Base-by-base conservation (phyloP, 1,284 basidiomycete species). In the Wallemia mellicola region DNA sequence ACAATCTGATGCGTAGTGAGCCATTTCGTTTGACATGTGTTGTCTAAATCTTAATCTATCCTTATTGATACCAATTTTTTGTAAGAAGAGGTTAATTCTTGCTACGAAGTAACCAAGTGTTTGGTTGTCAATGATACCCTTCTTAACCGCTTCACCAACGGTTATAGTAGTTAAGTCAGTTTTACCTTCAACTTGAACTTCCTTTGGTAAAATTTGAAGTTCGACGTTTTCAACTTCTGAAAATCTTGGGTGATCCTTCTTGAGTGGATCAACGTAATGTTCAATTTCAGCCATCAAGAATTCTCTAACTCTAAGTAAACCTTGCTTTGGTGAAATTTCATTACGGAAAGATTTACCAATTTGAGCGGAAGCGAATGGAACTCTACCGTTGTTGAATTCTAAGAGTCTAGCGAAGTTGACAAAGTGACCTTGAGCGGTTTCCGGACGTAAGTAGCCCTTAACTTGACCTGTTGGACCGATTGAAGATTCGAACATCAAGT, bases 241-340 rank as follows among this genome's bases (percentile, higher is more conserved):
- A 75, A 98, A 99, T 30, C 81, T 79, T 25, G 78, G 74, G 72
- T 98, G 94, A 24, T 71, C 73, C 75, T 98, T 99, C 75, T 95
- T 82, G 60, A 79, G 76, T 5, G 92, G 94, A 73, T 98, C 92
- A 65, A 98, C 92, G 66, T 76, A 99, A 74, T 99, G 92, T 73
- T 99, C 94, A 70, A 99, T 95, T 74, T 98, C 94, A 60, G 89
- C 94, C 92, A 99, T 95, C 32, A 86, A 94, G 73, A 98, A 99
- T 70, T 99, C 94, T 64, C 92, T 71, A 54, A 98, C 94, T 64
- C 94, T 88, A 59, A 99, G 77, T 57, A 99, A 77, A 61, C 92
- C 94, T 60, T 91, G 87, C 61, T 87, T 83, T 26, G 94, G 94
- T 3, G 88, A 91, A 67, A 99, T 98, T 71, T 98, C 94, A 70